Evolutionary conservation across 2,329 filamentous ascomycete species (phyloP).

Genomic region (Verticillium nonalfalfae): DNA sequence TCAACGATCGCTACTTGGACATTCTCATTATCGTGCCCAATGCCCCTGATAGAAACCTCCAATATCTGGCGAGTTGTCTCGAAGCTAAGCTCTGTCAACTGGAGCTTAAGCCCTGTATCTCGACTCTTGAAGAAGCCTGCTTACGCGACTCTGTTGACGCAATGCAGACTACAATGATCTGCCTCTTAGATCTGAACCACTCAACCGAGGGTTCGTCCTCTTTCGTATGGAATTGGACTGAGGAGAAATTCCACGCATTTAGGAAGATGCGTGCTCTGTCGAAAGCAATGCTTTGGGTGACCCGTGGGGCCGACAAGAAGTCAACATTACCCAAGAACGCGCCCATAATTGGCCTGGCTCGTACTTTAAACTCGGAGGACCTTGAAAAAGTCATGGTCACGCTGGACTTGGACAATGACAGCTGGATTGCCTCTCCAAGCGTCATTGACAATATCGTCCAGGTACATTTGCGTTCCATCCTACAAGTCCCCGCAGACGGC

Average conservation of each 20-base stretch:
- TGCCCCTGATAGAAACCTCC: neutral
- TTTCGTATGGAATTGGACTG: constrained; percentile 30
- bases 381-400: constrained; percentile 33
- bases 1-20: too few relatives aligned
- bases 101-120: neutral
- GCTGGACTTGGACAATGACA: constrained; percentile 29
- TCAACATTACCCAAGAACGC: constrained; percentile 26
- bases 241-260: constrained; percentile 31
- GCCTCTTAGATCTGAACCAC: constrained; percentile 36
- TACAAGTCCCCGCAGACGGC: neutral
- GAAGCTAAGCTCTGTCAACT: neutral
- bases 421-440: constrained; percentile 10
- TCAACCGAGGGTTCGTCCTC: neutral
- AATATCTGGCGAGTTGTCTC: neutral
- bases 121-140: neutral
- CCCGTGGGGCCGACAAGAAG: constrained; percentile 31
- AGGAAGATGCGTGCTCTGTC: constrained; percentile 28
- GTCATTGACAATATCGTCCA: constrained; percentile 15
- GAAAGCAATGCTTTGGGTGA: constrained; percentile 40
- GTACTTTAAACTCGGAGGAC: constrained; percentile 44
- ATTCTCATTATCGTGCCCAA: neutral
- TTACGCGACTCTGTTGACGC: neutral
- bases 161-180: constrained; percentile 27
- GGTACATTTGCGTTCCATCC: constrained; percentile 18
- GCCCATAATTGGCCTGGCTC: constrained; percentile 36